phyloP scores from a whole-genome alignment of 1,284 basidiomycete genomes.

The Boletus smithii region DNA sequence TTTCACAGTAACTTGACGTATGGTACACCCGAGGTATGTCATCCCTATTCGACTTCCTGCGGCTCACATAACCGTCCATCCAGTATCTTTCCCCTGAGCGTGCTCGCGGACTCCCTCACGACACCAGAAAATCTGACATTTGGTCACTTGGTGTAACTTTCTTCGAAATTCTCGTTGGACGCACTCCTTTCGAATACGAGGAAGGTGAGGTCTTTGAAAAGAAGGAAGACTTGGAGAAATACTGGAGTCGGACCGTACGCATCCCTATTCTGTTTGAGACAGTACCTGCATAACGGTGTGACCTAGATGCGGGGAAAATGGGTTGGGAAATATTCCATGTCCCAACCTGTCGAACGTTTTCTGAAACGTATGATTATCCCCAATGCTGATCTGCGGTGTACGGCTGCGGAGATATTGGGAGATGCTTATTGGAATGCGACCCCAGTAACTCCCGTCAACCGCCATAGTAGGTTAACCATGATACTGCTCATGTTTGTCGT shows the following conservation, averaged over 20 bases:
- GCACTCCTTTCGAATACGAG: conserved; percentile 86
- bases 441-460: conserved; percentile 13
- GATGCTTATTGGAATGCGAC: conserved; percentile 62
- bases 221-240: conserved; percentile 78
- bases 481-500: not conserved
- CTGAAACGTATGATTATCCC: conserved; percentile 74
- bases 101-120: conserved; percentile 80
- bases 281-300: not conserved
- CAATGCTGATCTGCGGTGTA: conserved; percentile 69
- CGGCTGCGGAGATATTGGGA: conserved; percentile 57
- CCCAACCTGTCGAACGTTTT: conserved; percentile 59
- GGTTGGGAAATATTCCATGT: conserved; percentile 79
- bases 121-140: conserved; percentile 88
- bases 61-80: not conserved
- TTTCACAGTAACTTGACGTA: conserved; percentile 84
- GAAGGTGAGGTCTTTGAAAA: conserved; percentile 80
- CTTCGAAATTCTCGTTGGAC: conserved; percentile 86
- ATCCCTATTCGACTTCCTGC: not conserved
- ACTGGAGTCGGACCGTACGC: conserved; percentile 77
- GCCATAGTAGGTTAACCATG: conserved; percentile 25
- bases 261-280: not conserved
- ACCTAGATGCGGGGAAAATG: conserved; percentile 71
- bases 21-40: conserved; percentile 80
- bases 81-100: conserved; percentile 88
- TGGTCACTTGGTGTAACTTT: conserved; percentile 92